Base-by-base conservation (phyloP, 345 rosid species). In the Diplotaxis tenuifolia region DNA sequence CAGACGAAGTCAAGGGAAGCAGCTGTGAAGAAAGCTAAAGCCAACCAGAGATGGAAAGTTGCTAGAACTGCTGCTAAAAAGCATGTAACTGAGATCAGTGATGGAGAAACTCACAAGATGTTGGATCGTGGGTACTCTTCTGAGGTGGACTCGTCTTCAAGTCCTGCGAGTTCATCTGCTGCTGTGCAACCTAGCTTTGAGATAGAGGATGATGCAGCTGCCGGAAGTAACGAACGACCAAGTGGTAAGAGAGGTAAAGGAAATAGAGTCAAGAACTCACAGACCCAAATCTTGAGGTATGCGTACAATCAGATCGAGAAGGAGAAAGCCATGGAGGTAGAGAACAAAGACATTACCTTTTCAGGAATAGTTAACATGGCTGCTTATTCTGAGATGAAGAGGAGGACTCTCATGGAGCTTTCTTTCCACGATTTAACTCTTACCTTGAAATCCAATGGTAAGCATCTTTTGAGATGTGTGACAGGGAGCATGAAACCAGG, bases 401-500 rank as follows among this genome's bases (percentile, higher is more conserved):
- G 84, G 77, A 87, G 96, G 75, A 87, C 89, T 31, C 87, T 81
- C 29, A 83, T 92, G 70, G 96, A 90, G 83, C 76, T 90, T 70
- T 82, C 87, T 80, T 92, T 95, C 70, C 83, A 78, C 77, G 90
- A 87, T 56, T 84, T 92, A 54, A 88, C 92, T 6, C 87, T 95
- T 36, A 87, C 92, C n/a, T 78, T 95, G 79, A 95, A 87, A 81
- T 81, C 85, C 1, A 90, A 80, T 49, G 84, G 85, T 50, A 92
- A 83, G 75, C 83, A 90, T 82, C 73, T 95, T 36, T 70, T 95
- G 75, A 87, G 92, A 80, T 78, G 90, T 70, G 90, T 95, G 20
- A 90, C 97, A 0, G 98, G 98, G 65, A 92, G 67, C 71, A 77
- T 95, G 63, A 87, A 78, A 68, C 96, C 98, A 20, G 96, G 98